A percentile compares a stretch with the other conserved stretches of the same genome.
Conservation (phyloP, 805 yeast species). For the Candida nanaspora region DNA sequence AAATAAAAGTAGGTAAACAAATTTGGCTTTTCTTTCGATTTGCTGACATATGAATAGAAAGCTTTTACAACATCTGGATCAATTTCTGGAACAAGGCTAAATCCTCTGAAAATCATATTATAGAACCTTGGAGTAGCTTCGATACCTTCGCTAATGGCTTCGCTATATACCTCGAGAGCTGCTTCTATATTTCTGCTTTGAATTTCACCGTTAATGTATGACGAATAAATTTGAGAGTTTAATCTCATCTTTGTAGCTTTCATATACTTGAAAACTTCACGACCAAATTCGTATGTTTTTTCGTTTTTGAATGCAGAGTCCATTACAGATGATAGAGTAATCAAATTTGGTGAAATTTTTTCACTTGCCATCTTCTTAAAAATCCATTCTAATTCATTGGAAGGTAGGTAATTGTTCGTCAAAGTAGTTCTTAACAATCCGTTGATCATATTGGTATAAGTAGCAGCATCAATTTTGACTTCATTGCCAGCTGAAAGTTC, state of each 20-base stretch:
- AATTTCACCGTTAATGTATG: constrained; percentile 42
- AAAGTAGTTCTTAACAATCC: constrained; percentile 45
- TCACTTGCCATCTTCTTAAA: constrained; percentile 32
- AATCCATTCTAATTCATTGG: constrained; percentile 20
- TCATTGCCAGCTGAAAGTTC: constrained; percentile 20
- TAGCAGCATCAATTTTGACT: constrained; percentile 51
- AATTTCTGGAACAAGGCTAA: constrained; percentile 17
- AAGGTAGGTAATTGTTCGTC: constrained; percentile 28
- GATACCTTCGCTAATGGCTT: constrained; percentile 27
- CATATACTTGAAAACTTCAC: constrained; percentile 38
- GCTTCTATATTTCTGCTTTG: constrained; percentile 30
- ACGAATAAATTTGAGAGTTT: constrained; percentile 33
- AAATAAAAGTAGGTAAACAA: constrained; percentile 42
- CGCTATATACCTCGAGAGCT: constrained; percentile 35
- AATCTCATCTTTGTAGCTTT: constrained; percentile 23
- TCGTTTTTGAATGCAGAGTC: constrained; percentile 44
- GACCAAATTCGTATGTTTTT: constrained; percentile 43
- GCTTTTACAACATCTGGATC: not conserved
- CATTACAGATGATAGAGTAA: constrained; percentile 45
- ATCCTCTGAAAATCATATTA: constrained; percentile 44
- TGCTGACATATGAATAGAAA: constrained; percentile 21
- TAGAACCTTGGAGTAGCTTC: constrained; percentile 30
- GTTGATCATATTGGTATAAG: constrained; percentile 55
- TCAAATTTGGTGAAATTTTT: constrained; percentile 32
- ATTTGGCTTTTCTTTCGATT: constrained; percentile 34